Conservation (phyloP, 2,329 filamentous ascomycete genomes). For the Periconia sp. region DNA sequence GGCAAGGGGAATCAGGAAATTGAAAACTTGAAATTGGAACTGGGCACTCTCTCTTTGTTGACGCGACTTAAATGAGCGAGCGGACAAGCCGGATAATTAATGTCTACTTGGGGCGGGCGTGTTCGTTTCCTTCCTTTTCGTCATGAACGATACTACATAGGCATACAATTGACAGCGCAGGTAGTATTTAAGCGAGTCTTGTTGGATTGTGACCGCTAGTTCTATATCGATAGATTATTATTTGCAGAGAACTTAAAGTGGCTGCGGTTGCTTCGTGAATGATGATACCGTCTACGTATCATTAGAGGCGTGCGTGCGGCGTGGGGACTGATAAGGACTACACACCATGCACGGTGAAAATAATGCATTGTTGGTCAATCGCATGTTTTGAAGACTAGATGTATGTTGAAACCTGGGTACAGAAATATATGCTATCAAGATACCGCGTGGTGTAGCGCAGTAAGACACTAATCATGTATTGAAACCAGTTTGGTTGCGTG, state of each 20-base stretch:
- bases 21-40: too few relatives aligned
- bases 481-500: too few relatives aligned
- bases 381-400: too few relatives aligned
- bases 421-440: too few relatives aligned
- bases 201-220: not conserved
- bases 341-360: not conserved
- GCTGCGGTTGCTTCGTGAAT: too few relatives aligned
- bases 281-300: not conserved
- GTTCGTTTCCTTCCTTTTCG: not conserved
- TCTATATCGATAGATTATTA: not conserved
- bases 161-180: not conserved
- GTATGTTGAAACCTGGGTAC: too few relatives aligned
- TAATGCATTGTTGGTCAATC: not conserved
- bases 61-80: not conserved
- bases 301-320: not conserved
- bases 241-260: not conserved
- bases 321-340: not conserved
- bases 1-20: too few relatives aligned
- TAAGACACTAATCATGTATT: too few relatives aligned
- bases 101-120: not conserved
- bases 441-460: too few relatives aligned
- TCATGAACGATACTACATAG: not conserved
- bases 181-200: not conserved
- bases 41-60: not conserved
- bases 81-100: not conserved